phyloP scores from a whole-genome alignment of 73 alveolate species.

The Tetrahymena thermophila region DNA sequence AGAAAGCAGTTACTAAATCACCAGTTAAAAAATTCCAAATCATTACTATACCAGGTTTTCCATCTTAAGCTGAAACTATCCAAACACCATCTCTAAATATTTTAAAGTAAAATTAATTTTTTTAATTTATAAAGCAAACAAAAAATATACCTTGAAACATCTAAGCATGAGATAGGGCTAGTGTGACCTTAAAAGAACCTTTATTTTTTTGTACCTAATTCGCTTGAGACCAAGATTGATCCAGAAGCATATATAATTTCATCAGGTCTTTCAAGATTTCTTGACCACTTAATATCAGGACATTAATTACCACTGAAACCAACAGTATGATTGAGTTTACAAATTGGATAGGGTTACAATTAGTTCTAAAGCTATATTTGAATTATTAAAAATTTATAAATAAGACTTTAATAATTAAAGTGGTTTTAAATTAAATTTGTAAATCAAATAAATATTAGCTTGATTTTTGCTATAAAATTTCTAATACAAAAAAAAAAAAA shows the following conservation, averaged over 20 bases:
- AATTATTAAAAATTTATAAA: background rate
- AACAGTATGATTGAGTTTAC: conserved; percentile 53
- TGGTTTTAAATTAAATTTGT: too few relatives aligned
- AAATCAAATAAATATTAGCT: too few relatives aligned
- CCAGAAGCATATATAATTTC: conserved; percentile 65
- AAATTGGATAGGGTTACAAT: conserved; percentile 63
- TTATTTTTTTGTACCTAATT: conserved; percentile 49
- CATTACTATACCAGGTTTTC: conserved; percentile 59
- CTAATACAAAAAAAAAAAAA: too few relatives aligned
- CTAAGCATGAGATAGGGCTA: conserved; percentile 59
- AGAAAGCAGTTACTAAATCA: conserved; percentile 52
- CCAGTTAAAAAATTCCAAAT: conserved; percentile 69
- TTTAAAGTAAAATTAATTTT: background rate
- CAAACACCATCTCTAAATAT: conserved; percentile 62
- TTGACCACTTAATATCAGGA: conserved; percentile 67
- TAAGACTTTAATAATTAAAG: too few relatives aligned
- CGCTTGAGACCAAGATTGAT: conserved; percentile 53
- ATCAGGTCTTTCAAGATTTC: conserved; percentile 15
- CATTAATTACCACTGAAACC: conserved; percentile 59
- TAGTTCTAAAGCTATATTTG: conserved; percentile 6
- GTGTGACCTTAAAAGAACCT: conserved; percentile 74
- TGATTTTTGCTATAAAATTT: too few relatives aligned
- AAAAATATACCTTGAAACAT: conserved; percentile 2
- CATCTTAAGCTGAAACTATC: conserved; percentile 69
- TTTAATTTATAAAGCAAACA: background rate